phyloP scores from a whole-genome alignment of 352 stramenopile species.

The Phytopythium boreale region DNA sequence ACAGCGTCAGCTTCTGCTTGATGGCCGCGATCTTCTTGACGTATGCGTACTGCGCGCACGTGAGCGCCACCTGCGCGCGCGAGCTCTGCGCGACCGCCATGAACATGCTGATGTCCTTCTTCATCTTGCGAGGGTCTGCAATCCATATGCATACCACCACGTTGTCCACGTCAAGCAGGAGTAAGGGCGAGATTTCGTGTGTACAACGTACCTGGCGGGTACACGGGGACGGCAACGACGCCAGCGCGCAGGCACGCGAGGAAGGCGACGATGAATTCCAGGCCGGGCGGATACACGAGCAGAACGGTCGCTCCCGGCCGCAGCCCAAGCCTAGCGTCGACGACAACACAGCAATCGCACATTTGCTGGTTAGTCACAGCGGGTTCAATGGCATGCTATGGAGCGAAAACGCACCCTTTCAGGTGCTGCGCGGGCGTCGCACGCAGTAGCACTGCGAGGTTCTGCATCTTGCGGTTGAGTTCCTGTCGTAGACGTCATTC shows the following conservation, averaged over 20 bases:
- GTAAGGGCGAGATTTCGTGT: constrained; percentile 12
- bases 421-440: constrained; percentile 42
- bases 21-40: constrained; percentile 90
- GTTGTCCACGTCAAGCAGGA: neutral
- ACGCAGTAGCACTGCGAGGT: constrained; percentile 61
- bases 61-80: constrained; percentile 92
- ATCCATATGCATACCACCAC: neutral
- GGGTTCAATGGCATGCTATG: neutral
- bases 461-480: constrained; percentile 61
- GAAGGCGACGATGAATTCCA: constrained; percentile 98
- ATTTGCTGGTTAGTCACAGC: neutral
- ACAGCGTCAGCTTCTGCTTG: constrained; percentile 82
- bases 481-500: constrained; percentile 30
- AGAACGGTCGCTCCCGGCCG: constrained; percentile 83
- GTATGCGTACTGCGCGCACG: constrained; percentile 91
- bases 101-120: constrained; percentile 97
- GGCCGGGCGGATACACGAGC: constrained; percentile 96
- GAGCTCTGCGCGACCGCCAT: constrained; percentile 90
- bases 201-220: constrained; percentile 60
- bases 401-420: constrained; percentile 49
- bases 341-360: neutral
- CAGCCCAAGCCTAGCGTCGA: constrained; percentile 39
- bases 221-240: constrained; percentile 93
- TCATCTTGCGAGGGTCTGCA: constrained; percentile 91
- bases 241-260: constrained; percentile 93